Percentiles rank a stretch among this genome's conserved stretches.
phyloP scores from a whole-genome alignment of 2,329 filamentous ascomycete species.

The Mycosphaerella arachidis region DNA sequence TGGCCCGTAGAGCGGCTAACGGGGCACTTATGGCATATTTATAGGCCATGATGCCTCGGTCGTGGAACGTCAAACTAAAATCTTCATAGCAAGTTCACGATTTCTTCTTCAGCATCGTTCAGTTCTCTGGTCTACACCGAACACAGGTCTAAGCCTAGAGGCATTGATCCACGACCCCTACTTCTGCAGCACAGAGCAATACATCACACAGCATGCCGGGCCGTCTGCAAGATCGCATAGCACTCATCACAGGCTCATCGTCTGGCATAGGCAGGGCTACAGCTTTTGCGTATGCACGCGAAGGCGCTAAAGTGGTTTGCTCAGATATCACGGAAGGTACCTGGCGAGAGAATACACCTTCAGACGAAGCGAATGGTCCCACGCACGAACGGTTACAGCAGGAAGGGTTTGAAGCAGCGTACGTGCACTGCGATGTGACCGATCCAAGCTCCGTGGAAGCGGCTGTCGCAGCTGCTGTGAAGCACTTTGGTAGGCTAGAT shows the following conservation, averaged over 20 bases:
- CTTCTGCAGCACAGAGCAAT: background rate
- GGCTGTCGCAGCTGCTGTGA: conserved; percentile 28
- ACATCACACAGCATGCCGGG: conserved; percentile 16
- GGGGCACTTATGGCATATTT: background rate
- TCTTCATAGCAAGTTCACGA: background rate
- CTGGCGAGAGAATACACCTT: conserved; percentile 16
- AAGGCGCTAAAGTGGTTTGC: conserved; percentile 31
- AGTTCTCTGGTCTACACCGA: background rate
- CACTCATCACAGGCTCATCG: conserved; percentile 34
- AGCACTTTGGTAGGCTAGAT: conserved; percentile 33
- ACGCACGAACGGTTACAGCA: conserved; percentile 19
- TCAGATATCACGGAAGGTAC: conserved; percentile 18
- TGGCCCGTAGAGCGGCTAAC: background rate
- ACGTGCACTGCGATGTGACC: conserved; percentile 33
- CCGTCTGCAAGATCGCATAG: conserved; percentile 25
- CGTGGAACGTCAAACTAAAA: background rate
- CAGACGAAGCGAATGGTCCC: conserved; percentile 17
- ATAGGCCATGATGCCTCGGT: background rate
- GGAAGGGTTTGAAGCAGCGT: conserved; percentile 22
- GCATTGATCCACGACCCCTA: background rate
- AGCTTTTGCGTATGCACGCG: conserved; percentile 31
- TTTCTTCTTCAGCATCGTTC: background rate
- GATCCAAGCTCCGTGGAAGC: conserved; percentile 27
- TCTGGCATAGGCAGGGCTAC: conserved; percentile 34
- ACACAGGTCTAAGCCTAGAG: background rate